phyloP scores from a whole-genome alignment of 306 rosid species.

The Corylus avellana region DNA sequence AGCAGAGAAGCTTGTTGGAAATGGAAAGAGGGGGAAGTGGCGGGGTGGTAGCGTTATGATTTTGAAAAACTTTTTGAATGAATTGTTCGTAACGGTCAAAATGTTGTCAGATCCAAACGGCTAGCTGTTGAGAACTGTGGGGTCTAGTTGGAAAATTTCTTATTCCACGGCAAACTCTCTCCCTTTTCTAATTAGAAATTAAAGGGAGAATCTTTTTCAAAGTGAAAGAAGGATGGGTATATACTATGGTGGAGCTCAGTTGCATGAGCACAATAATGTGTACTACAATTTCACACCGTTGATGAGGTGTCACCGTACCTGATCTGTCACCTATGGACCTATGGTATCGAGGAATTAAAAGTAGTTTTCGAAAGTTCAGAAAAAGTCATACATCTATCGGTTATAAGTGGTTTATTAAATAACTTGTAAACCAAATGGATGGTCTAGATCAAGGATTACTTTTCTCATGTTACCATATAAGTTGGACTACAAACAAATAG shows the following conservation, averaged over 20 bases:
- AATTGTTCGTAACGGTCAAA: slow-evolving; percentile 60
- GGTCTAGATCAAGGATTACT: not conserved
- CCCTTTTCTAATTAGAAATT: slow-evolving; percentile 16
- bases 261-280: not conserved
- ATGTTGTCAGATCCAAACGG: slow-evolving; percentile 43
- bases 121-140: slow-evolving; percentile 28
- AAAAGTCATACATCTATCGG: too few relatives aligned
- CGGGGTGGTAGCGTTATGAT: not conserved
- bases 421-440: not conserved
- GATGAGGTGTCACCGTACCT: not conserved
- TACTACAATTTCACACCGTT: not conserved
- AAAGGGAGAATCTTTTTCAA: slow-evolving; percentile 14
- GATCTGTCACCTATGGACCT: too few relatives aligned
- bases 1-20: slow-evolving; percentile 1
- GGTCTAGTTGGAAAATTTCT: slow-evolving; percentile 23
- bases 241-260: not conserved
- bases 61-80: slow-evolving; percentile 37
- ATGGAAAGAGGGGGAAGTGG: slow-evolving; percentile 21
- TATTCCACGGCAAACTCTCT: slow-evolving; percentile 17
- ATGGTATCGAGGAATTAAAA: not conserved
- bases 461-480: not conserved
- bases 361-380: not conserved
- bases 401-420: too few relatives aligned
- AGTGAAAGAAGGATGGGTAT: not conserved
- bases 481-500: not conserved